Conservation (phyloP, 257 asterid species). For the Solanum neorickii region DNA sequence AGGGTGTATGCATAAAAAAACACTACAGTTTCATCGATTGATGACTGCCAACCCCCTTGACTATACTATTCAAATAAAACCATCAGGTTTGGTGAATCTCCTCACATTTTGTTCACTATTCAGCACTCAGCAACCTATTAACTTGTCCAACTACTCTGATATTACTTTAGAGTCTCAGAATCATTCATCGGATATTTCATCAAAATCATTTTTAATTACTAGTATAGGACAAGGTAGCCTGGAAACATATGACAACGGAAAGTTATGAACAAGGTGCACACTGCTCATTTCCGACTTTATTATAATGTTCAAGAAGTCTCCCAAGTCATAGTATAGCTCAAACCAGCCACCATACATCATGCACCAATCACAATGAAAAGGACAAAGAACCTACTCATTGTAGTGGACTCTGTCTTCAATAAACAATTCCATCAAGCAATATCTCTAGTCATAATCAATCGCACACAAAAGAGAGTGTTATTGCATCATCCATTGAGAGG, state of each 20-base stretch:
- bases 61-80: background rate
- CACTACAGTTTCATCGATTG: background rate
- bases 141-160: background rate
- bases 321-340: slow-evolving; percentile 7
- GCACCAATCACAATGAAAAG: slow-evolving; percentile 19
- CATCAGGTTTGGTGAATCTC: background rate
- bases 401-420: slow-evolving; percentile 42
- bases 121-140: background rate
- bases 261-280: slow-evolving; percentile 4
- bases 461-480: background rate
- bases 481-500: slow-evolving; percentile 3
- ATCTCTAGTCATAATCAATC: slow-evolving; percentile 24
- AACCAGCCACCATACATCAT: slow-evolving; percentile 17
- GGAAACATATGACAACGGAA: slow-evolving; percentile 3
- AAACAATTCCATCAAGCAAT: slow-evolving; percentile 36
- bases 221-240: background rate
- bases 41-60: background rate
- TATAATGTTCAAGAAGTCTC: slow-evolving; percentile 13
- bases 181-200: background rate
- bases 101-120: background rate
- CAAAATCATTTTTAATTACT: background rate
- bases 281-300: slow-evolving; percentile 16
- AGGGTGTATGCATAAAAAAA: background rate
- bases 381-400: slow-evolving; percentile 34
- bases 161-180: background rate